phyloP scores from a whole-genome alignment of 257 asterid species.

The Solanum tacnaense region DNA sequence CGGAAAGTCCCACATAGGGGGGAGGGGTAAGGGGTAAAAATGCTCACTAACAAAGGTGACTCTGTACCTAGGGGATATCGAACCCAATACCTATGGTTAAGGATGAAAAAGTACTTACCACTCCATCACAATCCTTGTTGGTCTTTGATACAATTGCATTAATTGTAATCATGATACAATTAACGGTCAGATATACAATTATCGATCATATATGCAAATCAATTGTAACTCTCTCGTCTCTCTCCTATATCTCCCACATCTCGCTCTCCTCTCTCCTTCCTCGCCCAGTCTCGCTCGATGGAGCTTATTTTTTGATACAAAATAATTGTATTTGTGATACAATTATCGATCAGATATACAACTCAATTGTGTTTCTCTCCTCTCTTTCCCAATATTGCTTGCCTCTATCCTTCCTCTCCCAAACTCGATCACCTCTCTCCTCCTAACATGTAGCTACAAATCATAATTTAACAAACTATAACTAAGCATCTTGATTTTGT shows the following conservation, averaged over 20 bases:
- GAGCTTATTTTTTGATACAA: not conserved
- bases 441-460: not conserved
- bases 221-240: not conserved
- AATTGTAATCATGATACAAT: not conserved
- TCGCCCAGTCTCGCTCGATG: not conserved
- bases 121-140: not conserved
- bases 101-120: not conserved
- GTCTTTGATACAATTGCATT: not conserved
- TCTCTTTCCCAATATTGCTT: not conserved
- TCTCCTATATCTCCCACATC: no score
- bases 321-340: not conserved
- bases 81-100: not conserved
- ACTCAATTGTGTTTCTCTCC: not conserved
- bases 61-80: not conserved
- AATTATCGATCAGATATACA: not conserved
- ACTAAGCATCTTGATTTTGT: no score
- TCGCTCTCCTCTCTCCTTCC: not conserved
- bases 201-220: not conserved
- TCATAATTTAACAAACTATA: not conserved
- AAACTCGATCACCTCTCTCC: not conserved
- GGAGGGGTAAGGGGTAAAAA: not conserved
- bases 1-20: fast-evolving
- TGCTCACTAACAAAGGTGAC: no score
- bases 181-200: no score
- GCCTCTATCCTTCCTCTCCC: not conserved